Evolutionary conservation across 2,329 filamentous ascomycete species (phyloP).

Genomic region (Penicillium sp.): DNA sequence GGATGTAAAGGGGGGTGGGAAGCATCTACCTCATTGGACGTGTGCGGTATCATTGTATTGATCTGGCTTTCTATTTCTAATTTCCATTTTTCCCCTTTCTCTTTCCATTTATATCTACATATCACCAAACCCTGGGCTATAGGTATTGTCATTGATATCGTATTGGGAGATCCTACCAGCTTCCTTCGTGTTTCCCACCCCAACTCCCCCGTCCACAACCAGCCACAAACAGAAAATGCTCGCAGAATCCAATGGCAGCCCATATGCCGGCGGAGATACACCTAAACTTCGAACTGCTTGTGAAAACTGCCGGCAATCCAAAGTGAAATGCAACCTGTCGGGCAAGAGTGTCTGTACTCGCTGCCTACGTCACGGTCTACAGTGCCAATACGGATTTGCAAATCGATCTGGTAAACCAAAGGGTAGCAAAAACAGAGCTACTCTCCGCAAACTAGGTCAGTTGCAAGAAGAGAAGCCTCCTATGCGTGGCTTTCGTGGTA

Average conservation of each 20-base stretch:
- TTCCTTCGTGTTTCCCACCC: not conserved
- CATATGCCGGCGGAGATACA: conserved; percentile 25
- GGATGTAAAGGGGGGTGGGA: not conserved
- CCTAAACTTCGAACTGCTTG: conserved; percentile 40
- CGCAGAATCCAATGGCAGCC: conserved; percentile 25
- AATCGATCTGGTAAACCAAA: conserved; percentile 42
- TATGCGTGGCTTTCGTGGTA: conserved; percentile 18
- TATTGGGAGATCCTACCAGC: not conserved
- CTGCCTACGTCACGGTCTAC: conserved; percentile 38
- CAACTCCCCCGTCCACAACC: too few relatives aligned
- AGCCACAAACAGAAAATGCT: conserved; percentile 23
- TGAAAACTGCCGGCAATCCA: conserved; percentile 41
- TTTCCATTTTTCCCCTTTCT: not conserved
- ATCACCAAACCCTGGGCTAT: not conserved
- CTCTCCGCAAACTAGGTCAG: conserved; percentile 36
- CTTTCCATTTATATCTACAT: conserved; percentile 5
- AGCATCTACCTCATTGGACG: conserved; percentile 11
- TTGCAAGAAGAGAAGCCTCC: conserved; percentile 32
- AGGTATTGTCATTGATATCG: not conserved
- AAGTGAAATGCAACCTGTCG: conserved; percentile 41
- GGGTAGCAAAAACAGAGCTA: conserved; percentile 41
- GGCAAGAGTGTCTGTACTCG: conserved; percentile 38
- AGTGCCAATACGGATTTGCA: conserved; percentile 39
- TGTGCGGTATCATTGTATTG: not conserved
- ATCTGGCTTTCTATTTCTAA: conserved; percentile 4